Percentiles rank a stretch among this genome's conserved stretches.
Conservation (phyloP, 2,329 filamentous ascomycete species). For the Neonectria coccinea region DNA sequence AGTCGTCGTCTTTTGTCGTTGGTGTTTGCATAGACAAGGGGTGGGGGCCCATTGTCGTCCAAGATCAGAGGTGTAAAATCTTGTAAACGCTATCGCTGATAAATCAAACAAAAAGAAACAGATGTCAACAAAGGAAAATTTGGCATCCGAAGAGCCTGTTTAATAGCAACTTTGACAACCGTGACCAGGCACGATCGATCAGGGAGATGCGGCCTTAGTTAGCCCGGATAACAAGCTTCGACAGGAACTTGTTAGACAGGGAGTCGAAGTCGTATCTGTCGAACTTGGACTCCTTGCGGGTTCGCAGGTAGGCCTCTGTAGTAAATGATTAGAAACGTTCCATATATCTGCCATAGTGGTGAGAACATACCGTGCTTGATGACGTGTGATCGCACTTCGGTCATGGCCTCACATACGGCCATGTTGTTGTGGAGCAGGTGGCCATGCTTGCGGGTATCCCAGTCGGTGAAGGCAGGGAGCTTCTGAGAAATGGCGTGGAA, state of each 20-base stretch:
- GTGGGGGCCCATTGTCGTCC: conserved; percentile 45
- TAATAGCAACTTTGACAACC: conserved; percentile 35
- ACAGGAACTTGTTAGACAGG: conserved; percentile 96
- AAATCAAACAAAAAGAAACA: conserved; percentile 49
- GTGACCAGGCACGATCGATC: conserved; percentile 31
- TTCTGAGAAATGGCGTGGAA: conserved; percentile 99
- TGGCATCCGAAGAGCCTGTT: conserved; percentile 20
- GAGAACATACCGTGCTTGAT: conserved; percentile 85
- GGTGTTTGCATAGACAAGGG: conserved; percentile 43
- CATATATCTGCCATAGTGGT: not conserved
- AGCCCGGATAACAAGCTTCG: conserved; percentile 94
- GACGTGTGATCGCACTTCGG: conserved; percentile 92
- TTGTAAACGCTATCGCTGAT: conserved; percentile 60
- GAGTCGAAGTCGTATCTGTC: conserved; percentile 94
- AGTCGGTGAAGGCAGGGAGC: conserved; percentile 90
- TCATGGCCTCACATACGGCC: conserved; percentile 95
- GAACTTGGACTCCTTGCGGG: conserved; percentile 83
- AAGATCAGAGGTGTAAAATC: conserved; percentile 49
- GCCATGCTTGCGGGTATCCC: conserved; percentile 92
- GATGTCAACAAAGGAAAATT: conserved; percentile 46
- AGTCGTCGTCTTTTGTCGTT: conserved; percentile 38
- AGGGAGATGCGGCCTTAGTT: conserved; percentile 66
- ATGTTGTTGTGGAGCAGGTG: conserved; percentile 90
- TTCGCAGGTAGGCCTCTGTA: conserved; percentile 86
- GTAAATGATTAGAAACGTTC: conserved; percentile 38